Evolutionary conservation across 495 filamentous ascomycete genomes (phyloP).

Genomic region (Penicillium fimorum): DNA sequence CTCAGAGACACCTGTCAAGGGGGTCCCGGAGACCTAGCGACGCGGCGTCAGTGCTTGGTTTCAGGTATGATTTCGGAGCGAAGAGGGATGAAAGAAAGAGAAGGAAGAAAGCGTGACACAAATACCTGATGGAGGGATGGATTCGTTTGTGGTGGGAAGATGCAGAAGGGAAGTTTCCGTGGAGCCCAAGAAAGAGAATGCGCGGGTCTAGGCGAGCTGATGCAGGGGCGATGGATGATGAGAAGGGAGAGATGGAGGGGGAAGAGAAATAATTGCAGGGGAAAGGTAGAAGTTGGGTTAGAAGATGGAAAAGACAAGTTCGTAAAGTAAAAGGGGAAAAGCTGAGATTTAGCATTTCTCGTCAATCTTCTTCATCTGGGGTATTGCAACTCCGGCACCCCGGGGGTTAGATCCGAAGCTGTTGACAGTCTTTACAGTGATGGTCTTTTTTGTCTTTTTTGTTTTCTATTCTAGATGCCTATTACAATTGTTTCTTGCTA

Average conservation of each 20-base stretch:
- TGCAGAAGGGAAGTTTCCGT: slow-evolving; percentile 31
- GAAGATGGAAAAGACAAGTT: not conserved
- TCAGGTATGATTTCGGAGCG: slow-evolving; percentile 12
- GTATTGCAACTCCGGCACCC: slow-evolving; percentile 2
- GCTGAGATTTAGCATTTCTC: slow-evolving; percentile 2
- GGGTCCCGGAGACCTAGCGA: slow-evolving; percentile 25
- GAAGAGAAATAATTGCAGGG: not conserved
- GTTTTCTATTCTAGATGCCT: not conserved
- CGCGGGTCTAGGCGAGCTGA: slow-evolving; percentile 31
- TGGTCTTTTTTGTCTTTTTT: too few relatives aligned
- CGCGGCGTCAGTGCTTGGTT: slow-evolving; percentile 29
- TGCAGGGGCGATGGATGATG: slow-evolving; percentile 20
- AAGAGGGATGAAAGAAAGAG: slow-evolving; percentile 10
- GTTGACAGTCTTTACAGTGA: not conserved
- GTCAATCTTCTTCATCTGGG: slow-evolving; percentile 4
- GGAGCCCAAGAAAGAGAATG: slow-evolving; percentile 35
- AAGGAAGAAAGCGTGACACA: slow-evolving; percentile 15
- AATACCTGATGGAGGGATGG: slow-evolving; percentile 28
- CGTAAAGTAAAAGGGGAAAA: slow-evolving; percentile 9
- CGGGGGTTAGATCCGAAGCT: slow-evolving; percentile 9
- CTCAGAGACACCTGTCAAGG: slow-evolving; percentile 29
- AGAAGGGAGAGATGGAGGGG: not conserved
- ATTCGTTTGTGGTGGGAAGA: slow-evolving; percentile 34
- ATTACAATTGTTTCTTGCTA: not conserved
- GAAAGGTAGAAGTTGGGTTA: slow-evolving; percentile 1